Base-by-base conservation (phyloP, 176 grass and related monocot genomes). In the Cenchrus americanus region DNA sequence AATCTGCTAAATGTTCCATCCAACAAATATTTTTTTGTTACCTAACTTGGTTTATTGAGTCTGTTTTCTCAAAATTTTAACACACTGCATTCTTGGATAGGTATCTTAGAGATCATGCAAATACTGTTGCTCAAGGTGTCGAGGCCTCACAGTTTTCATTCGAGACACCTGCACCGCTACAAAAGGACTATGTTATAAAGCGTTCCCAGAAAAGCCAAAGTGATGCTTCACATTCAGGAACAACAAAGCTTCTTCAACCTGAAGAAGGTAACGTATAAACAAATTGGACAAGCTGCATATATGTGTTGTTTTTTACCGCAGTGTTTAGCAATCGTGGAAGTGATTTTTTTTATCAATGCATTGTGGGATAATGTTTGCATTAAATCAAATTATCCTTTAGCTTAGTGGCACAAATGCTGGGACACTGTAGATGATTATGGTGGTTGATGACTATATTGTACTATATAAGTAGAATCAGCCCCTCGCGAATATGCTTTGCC, bases 101-200 rank as follows among this genome's bases (percentile, higher is more conserved):
- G 42, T 87, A 86, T 55, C 78, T 89, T 68, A 2, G 14, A 44
- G 84, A 86, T 24, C 76, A 84, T 50, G 80, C 71, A 37, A 40
- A 67, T 19, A 10, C 46, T 11, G 46, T 48, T 48, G n/a, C 14
- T 66, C 24, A 84, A n/a, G 52, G 83, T 48, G 42, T 87, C 46
- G 21, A 64, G 8, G 7, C n/a, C 66, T 77, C 87, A 73, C 70
- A 89, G 63, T 87, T 89, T 59, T 89, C 80, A 11, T 92, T 92
- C 41, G 61, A 37, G 76, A 32, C 44, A 54, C 90, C 90, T 77
- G 57, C 42, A 52, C 76, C 86, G 62, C 66, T 88, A 1, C 78
- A 68, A 10, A 48, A 73, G 50, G 58, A 85, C 11, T 86, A 88
- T 62, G n/a, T 83, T 23, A 82, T 32, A 37, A 88, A 68, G 64